Conservation (phyloP, 805 yeast genomes). For the Saturnispora mendoncae region DNA sequence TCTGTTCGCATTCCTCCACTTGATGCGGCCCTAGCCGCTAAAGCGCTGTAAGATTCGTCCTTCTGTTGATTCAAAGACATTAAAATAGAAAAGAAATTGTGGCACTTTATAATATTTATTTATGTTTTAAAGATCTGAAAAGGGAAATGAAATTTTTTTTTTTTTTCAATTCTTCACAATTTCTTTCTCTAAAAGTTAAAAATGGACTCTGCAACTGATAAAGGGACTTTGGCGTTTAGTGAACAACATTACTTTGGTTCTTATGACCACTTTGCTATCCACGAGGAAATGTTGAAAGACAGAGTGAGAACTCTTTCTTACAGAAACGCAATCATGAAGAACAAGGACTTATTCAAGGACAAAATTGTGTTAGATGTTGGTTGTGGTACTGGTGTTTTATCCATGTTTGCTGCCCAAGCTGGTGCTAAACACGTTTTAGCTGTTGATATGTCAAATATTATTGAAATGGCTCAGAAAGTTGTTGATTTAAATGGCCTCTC, state of each 20-base stretch:
- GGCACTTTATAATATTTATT: no score
- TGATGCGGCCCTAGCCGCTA: slow-evolving; percentile 1
- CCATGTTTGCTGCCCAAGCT: slow-evolving; percentile 97
- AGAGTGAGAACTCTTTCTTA: slow-evolving; percentile 85
- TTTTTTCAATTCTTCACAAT: not conserved
- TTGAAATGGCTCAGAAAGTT: slow-evolving; percentile 90
- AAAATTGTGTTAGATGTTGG: slow-evolving; percentile 96
- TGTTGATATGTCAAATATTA: slow-evolving; percentile 94
- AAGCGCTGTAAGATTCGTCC: not conserved
- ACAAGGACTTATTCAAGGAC: slow-evolving; percentile 81
- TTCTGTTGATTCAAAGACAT: not conserved
- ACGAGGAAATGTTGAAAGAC: slow-evolving; percentile 98
- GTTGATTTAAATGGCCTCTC: slow-evolving; percentile 73
- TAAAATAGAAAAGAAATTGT: not conserved
- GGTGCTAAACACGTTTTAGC: slow-evolving; percentile 98
- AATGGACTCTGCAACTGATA: slow-evolving; percentile 55
- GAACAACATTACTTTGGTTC: slow-evolving; percentile 95
- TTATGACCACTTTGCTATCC: slow-evolving; percentile 95
- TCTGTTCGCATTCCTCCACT: not conserved
- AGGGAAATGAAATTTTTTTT: not conserved
- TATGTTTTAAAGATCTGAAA: no score
- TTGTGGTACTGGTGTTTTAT: slow-evolving; percentile 95
- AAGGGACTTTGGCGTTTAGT: slow-evolving; percentile 48
- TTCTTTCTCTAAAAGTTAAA: not conserved
- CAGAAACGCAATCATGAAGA: slow-evolving; percentile 85